phyloP scores from a whole-genome alignment of 257 asterid species.

The Verbascum thapsus region DNA sequence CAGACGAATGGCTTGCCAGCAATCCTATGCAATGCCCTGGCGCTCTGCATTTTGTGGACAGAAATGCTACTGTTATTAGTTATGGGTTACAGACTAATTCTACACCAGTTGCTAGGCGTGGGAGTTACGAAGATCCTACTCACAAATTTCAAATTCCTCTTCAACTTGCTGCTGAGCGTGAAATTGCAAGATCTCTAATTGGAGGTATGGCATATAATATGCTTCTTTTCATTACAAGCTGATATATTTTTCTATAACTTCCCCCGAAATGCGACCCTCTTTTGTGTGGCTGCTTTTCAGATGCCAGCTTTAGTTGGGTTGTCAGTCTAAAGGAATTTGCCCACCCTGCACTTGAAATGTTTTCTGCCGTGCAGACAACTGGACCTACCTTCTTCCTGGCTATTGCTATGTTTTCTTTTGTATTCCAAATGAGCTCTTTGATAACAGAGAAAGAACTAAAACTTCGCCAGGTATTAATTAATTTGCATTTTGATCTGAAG shows the following conservation, averaged over 20 bases:
- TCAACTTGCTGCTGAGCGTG: conserved; percentile 46
- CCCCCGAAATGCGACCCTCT: conserved; percentile 18
- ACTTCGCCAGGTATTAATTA: conserved; percentile 47
- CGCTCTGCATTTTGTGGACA: conserved; percentile 79
- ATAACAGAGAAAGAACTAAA: conserved; percentile 52
- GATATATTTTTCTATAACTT: conserved; percentile 11
- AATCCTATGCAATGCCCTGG: conserved; percentile 83
- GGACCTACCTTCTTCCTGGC: conserved; percentile 84
- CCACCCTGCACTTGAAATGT: conserved; percentile 62
- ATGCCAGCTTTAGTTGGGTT: conserved; percentile 71
- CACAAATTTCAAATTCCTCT: conserved; percentile 49
- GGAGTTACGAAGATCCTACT: conserved; percentile 50
- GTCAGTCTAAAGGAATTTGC: conserved; percentile 81
- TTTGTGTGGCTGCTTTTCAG: conserved; percentile 45
- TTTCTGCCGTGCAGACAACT: conserved; percentile 63
- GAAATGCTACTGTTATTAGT: conserved; percentile 75
- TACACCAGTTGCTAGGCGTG: conserved; percentile 62
- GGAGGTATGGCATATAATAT: conserved; percentile 36
- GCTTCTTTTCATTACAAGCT: conserved; percentile 22
- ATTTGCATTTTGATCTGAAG: conserved; percentile 28
- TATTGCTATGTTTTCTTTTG: conserved; percentile 43
- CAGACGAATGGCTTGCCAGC: conserved; percentile 79
- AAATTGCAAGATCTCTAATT: conserved; percentile 40
- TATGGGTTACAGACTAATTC: conserved; percentile 96
- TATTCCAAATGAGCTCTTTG: conserved; percentile 38